These are phyloP conservation scores for Stephania japonica DNA, from an alignment of 164 flowering plant species.

Conservation along the genomic window DNA sequence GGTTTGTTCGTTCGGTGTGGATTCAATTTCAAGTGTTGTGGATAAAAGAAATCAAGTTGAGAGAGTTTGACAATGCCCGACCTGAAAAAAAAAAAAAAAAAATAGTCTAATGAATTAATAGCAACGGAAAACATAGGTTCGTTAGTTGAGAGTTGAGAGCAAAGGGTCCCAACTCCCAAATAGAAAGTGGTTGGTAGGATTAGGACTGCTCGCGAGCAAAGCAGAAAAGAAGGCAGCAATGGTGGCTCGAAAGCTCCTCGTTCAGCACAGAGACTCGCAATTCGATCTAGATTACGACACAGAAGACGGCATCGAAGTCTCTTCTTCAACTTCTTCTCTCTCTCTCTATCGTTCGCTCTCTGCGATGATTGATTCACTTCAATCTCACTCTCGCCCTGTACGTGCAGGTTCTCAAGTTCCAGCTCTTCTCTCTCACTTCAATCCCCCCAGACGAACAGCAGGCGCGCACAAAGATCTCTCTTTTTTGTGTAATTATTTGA, in stretches of 20 bases:
- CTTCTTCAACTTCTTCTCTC: slow-evolving; percentile 15
- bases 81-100: too few species aligned
- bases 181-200: too few species aligned
- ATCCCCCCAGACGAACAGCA: slow-evolving; percentile 80
- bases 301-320: slow-evolving; percentile 68
- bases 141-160: too few species aligned
- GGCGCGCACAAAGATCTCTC: slow-evolving; percentile 28
- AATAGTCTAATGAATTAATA: too few species aligned
- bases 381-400: slow-evolving; percentile 3
- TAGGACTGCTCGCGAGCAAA: too few species aligned
- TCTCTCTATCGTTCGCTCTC: slow-evolving; percentile 1
- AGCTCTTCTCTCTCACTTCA: slow-evolving; percentile 86
- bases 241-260: slow-evolving; percentile 59
- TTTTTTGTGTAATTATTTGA: neutral
- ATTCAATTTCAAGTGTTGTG: too few species aligned
- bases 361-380: neutral
- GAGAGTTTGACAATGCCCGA: too few species aligned
- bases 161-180: too few species aligned
- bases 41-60: too few species aligned
- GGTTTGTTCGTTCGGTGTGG: too few species aligned
- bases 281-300: slow-evolving; percentile 67
- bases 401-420: slow-evolving; percentile 74
- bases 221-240: slow-evolving; percentile 15
- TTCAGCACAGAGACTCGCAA: slow-evolving; percentile 39
- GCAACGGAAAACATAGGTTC: too few species aligned